A percentile compares a stretch with the other conserved stretches of the same genome.
These are phyloP conservation scores for Leptographium wingfieldii DNA, from an alignment of 2,329 filamentous ascomycete genomes.

Conservation along the genomic window DNA sequence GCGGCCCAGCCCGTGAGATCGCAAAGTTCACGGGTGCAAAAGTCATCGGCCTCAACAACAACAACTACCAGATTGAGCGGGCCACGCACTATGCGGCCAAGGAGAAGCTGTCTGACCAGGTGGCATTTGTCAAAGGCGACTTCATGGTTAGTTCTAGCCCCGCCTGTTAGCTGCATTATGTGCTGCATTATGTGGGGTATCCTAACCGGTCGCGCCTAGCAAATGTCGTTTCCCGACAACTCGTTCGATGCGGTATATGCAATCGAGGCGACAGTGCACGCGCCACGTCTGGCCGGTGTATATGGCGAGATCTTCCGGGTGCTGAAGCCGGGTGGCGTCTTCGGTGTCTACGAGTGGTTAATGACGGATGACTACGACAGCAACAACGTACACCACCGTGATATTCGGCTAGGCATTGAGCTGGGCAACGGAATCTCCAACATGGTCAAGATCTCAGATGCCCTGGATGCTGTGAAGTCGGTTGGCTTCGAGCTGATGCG, in stretches of 20 bases:
- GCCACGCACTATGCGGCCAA: conserved; percentile 75
- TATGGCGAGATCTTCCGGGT: conserved; percentile 93
- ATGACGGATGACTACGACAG: conserved; percentile 97
- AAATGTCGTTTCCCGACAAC: conserved; percentile 91
- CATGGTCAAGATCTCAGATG: conserved; percentile 74
- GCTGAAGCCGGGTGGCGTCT: conserved; percentile 87
- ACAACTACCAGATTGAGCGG: conserved; percentile 96
- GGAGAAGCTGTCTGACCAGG: conserved; percentile 67
- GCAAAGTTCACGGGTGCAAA: conserved; percentile 88
- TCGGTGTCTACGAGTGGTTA: conserved; percentile 97
- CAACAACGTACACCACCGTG: conserved; percentile 70
- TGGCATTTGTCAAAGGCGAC: conserved; percentile 85
- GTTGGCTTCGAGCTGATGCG: conserved; percentile 77
- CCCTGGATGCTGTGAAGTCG: conserved; percentile 66
- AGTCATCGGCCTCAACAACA: conserved; percentile 92
- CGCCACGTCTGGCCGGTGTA: conserved; percentile 77
- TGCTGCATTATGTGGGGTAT: neutral
- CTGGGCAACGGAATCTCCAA: conserved; percentile 94
- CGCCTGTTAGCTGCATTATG: neutral
- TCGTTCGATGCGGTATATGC: conserved; percentile 91
- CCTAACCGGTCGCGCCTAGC: conserved; percentile 29
- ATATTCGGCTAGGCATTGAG: conserved; percentile 89
- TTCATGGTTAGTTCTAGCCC: conserved; percentile 52
- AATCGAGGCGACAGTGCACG: conserved; percentile 94
- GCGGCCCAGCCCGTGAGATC: conserved; percentile 89